phyloP scores from a whole-genome alignment of 108 stramenopile species.

The Fragilaria crotonensis region DNA sequence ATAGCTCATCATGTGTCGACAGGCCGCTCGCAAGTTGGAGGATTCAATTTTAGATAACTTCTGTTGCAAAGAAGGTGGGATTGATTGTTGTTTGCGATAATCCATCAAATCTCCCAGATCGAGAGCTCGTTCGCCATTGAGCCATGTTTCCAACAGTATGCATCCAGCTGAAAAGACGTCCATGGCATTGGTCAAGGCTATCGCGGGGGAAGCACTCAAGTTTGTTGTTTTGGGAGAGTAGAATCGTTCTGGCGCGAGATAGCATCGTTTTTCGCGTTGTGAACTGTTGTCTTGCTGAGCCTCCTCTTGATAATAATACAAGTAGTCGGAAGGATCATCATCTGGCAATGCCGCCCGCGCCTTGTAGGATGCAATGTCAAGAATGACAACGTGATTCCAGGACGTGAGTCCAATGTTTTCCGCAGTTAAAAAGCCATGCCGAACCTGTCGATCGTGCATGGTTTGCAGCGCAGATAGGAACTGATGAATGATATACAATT shows the following conservation, averaged over 20 bases:
- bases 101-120: constrained; percentile 90
- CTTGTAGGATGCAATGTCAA: constrained; percentile 92
- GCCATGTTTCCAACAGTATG: constrained; percentile 87
- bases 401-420: constrained; percentile 91
- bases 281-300: not conserved
- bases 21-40: constrained; percentile 69
- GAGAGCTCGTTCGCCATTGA: constrained; percentile 89
- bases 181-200: constrained; percentile 76
- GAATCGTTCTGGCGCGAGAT: constrained; percentile 94
- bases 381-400: constrained; percentile 86
- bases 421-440: constrained; percentile 92
- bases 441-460: constrained; percentile 68
- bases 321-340: constrained; percentile 89
- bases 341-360: constrained; percentile 80
- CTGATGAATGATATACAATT: constrained; percentile 90
- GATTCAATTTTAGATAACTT: constrained; percentile 85
- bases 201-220: constrained; percentile 2
- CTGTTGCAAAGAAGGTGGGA: constrained; percentile 53
- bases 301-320: constrained; percentile 85
- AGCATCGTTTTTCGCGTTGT: constrained; percentile 81
- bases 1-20: constrained; percentile 81
- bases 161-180: constrained; percentile 98
- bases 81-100: constrained; percentile 43
- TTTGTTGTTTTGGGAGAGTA: constrained; percentile 16
- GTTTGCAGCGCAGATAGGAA: constrained; percentile 77